Evolutionary conservation across 2,329 filamentous ascomycete genomes (phyloP).

Genomic region (Gliomastix tumulicola): DNA sequence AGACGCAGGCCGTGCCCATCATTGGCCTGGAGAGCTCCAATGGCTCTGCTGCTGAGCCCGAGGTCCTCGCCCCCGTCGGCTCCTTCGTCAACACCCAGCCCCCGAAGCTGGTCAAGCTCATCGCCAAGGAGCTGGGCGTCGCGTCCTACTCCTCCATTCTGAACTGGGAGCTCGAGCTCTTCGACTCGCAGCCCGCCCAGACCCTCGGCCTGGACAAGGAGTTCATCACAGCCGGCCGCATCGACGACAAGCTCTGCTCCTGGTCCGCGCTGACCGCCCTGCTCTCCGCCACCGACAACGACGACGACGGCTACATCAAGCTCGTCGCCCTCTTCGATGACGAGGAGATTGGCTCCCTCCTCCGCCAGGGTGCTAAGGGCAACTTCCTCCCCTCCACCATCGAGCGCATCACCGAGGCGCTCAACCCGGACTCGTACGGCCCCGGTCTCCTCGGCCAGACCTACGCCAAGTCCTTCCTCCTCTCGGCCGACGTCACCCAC

Average conservation of each 20-base stretch:
- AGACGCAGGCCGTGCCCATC: conserved; percentile 92
- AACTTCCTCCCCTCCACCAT: conserved; percentile 82
- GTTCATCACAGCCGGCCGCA: conserved; percentile 89
- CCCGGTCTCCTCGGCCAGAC: conserved; percentile 68
- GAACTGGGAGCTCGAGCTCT: conserved; percentile 97
- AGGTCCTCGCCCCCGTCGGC: conserved; percentile 52
- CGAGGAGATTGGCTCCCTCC: conserved; percentile 87
- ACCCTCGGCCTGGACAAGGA: conserved; percentile 83
- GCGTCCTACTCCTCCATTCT: conserved; percentile 65
- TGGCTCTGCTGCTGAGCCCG: conserved; percentile 29
- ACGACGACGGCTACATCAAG: conserved; percentile 66
- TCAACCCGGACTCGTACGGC: conserved; percentile 46
- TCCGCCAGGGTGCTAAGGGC: conserved; percentile 81
- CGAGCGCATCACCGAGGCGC: conserved; percentile 70
- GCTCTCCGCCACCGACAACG: conserved; percentile 54
- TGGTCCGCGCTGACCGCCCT: conserved; percentile 85
- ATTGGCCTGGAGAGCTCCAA: conserved; percentile 74
- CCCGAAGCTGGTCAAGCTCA: conserved; percentile 74
- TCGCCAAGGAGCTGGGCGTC: conserved; percentile 72
- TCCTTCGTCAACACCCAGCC: conserved; percentile 82
- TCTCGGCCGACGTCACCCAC: conserved; percentile 90
- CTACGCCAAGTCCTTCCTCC: conserved; percentile 84
- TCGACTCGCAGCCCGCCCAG: conserved; percentile 78
- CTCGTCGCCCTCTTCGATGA: conserved; percentile 93
- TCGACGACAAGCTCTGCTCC: conserved; percentile 96